Evolutionary conservation across 1,284 basidiomycete genomes (phyloP).

Genomic region (Ceratobasidium sp.): DNA sequence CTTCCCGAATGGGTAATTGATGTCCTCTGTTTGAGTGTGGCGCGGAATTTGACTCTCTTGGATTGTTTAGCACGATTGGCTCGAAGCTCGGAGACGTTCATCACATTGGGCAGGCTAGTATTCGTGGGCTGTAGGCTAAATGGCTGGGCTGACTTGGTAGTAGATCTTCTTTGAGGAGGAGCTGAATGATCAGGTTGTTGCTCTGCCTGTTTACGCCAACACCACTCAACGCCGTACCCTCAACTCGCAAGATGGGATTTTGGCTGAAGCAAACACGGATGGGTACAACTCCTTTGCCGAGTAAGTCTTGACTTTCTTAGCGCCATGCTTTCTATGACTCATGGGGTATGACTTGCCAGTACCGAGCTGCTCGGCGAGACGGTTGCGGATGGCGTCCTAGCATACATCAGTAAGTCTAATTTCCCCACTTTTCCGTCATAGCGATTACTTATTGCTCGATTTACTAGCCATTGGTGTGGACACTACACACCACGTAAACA

Average conservation of each 20-base stretch:
- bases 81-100: conserved; percentile 59
- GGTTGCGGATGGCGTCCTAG: conserved; percentile 16
- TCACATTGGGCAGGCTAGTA: conserved; percentile 63
- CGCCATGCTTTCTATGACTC: not conserved
- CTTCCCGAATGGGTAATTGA: conserved; percentile 17
- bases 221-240: conserved; percentile 50
- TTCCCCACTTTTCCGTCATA: not conserved
- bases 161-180: conserved; percentile 72
- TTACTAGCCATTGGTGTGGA: conserved; percentile 11
- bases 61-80: conserved; percentile 53
- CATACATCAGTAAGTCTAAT: conserved; percentile 17
- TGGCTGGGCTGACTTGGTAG: not conserved
- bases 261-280: conserved; percentile 49
- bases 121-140: not conserved
- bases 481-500: conserved; percentile 21
- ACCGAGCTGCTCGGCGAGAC: conserved; percentile 10
- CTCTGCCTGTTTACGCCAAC: conserved; percentile 48
- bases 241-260: conserved; percentile 50
- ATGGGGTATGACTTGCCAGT: not conserved
- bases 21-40: no score
- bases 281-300: conserved; percentile 49
- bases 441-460: not conserved
- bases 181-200: conserved; percentile 59
- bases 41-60: no score
- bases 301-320: not conserved